These are phyloP conservation scores for Elsinoe fawcettii DNA, from an alignment of 2,329 filamentous ascomycete species.

Conservation along the genomic window DNA sequence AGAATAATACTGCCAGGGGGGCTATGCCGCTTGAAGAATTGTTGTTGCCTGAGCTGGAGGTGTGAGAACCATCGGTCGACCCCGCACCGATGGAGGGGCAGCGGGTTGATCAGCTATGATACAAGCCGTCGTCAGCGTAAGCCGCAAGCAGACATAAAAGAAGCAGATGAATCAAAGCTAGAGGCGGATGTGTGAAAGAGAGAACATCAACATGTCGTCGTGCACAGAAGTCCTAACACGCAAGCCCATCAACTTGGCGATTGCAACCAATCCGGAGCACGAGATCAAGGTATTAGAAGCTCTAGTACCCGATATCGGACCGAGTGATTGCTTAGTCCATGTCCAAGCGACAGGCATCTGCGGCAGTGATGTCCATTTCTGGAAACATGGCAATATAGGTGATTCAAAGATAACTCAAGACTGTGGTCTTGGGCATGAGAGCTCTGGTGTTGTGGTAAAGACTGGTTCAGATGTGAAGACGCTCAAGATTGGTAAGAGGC, in stretches of 20 bases:
- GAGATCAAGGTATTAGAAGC: constrained; percentile 24
- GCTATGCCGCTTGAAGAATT: too few relatives aligned
- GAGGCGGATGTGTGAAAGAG: too few relatives aligned
- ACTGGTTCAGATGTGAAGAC: constrained; percentile 48
- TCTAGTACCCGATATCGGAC: constrained; percentile 22
- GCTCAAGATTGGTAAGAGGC: constrained; percentile 38
- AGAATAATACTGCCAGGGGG: too few relatives aligned
- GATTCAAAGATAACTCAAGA: constrained; percentile 54
- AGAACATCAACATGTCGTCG: constrained; percentile 16
- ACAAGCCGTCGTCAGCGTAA: neutral
- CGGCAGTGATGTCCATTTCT: constrained; percentile 66
- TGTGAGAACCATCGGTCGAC: neutral
- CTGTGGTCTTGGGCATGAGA: constrained; percentile 59
- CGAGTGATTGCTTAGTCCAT: constrained; percentile 49
- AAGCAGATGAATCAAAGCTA: neutral
- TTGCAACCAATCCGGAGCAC: constrained; percentile 29
- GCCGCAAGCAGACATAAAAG: neutral
- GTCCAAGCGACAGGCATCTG: constrained; percentile 80
- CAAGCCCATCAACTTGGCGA: constrained; percentile 27
- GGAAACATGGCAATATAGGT: constrained; percentile 58
- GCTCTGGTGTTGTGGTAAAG: constrained; percentile 52
- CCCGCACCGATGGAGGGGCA: constrained; percentile 2
- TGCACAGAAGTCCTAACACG: constrained; percentile 21
- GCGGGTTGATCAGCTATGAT: neutral
- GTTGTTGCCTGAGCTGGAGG: neutral